These are phyloP conservation scores for Yarrowia galli DNA, from an alignment of 1,139 yeast species.

Conservation along the genomic window DNA sequence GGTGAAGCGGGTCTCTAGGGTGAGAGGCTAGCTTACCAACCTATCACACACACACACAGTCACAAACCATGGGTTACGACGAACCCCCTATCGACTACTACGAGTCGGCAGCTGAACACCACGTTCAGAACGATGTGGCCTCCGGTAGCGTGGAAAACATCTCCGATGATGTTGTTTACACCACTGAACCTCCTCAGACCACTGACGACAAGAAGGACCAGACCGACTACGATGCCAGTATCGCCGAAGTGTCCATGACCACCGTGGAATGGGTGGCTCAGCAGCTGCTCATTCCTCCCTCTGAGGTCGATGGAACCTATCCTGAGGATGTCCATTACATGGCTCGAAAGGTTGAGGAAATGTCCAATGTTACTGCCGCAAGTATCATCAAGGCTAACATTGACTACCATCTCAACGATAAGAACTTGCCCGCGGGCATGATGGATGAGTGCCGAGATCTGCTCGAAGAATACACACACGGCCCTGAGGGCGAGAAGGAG, in stretches of 20 bases:
- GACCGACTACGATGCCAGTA: constrained; percentile 36
- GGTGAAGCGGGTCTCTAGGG: neutral
- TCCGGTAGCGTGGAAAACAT: constrained; percentile 1
- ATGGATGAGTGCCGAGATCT: constrained; percentile 24
- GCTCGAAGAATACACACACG: constrained; percentile 23
- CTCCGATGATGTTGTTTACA: constrained; percentile 3
- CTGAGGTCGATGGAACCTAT: constrained; percentile 23
- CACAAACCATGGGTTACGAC: constrained; percentile 14
- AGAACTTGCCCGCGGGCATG: constrained; percentile 33
- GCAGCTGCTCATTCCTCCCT: constrained; percentile 36
- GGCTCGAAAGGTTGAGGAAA: constrained; percentile 29
- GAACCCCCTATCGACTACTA: constrained; percentile 26
- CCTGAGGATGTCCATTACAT: constrained; percentile 35
- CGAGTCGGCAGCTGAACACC: constrained; percentile 16
- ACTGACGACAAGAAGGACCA: constrained; percentile 33
- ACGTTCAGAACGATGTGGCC: neutral
- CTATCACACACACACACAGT: neutral
- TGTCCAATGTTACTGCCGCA: constrained; percentile 34
- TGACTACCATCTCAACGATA: constrained; percentile 30
- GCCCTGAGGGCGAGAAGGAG: constrained; percentile 32
- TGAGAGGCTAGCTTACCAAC: neutral
- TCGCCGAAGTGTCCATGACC: constrained; percentile 32
- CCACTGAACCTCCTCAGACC: constrained; percentile 28
- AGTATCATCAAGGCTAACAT: constrained; percentile 30
- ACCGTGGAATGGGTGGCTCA: constrained; percentile 34